Percentiles rank a stretch among this genome's conserved stretches.
These are phyloP conservation scores for Calycina marina DNA, from an alignment of 2,329 filamentous ascomycete species.

Conservation along the genomic window DNA sequence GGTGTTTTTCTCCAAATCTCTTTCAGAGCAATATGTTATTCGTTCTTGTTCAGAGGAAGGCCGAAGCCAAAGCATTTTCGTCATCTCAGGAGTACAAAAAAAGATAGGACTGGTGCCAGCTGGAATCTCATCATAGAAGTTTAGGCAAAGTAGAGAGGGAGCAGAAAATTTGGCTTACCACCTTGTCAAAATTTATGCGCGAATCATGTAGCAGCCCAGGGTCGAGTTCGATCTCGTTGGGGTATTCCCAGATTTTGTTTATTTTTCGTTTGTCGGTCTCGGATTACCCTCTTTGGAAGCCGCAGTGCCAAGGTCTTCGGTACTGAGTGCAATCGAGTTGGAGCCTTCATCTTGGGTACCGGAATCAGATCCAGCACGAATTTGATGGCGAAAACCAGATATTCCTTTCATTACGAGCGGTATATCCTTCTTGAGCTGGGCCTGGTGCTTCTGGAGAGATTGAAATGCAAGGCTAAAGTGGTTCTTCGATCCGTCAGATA, in stretches of 20 bases:
- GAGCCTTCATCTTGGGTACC: not conserved
- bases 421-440: not conserved
- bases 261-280: no score
- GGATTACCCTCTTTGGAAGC: no score
- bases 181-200: not conserved
- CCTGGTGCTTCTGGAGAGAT: not conserved
- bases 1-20: no score
- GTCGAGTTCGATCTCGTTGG: no score
- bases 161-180: not conserved
- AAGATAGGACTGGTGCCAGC: not conserved
- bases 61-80: not conserved
- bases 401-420: not conserved
- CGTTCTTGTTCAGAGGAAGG: not conserved
- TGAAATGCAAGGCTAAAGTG: no score
- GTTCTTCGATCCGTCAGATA: no score
- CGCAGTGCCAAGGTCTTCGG: no score
- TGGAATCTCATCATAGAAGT: not conserved
- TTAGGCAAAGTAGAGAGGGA: not conserved
- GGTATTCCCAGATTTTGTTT: no score
- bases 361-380: no score
- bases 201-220: no score
- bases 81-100: not conserved
- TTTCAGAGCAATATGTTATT: no score
- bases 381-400: no score
- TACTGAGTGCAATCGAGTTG: not conserved